These are phyloP conservation scores for Wickerhamomyces strasburgensis DNA, from an alignment of 805 yeast genomes.

Conservation along the genomic window DNA sequence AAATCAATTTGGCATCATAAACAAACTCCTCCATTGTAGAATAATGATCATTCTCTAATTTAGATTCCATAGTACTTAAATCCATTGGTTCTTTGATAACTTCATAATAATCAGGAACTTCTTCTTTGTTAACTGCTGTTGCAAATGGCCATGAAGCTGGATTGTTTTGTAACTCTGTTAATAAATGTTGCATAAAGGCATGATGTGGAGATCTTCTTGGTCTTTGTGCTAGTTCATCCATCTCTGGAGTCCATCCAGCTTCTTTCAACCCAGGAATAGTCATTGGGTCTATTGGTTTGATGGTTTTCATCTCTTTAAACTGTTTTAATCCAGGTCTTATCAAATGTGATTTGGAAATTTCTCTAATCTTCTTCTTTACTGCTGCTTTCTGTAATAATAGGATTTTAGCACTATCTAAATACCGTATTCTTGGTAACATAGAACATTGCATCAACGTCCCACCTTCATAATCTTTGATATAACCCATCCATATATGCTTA, in stretches of 20 bases:
- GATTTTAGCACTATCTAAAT: conserved; percentile 84
- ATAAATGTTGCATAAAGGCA: conserved; percentile 83
- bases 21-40: conserved; percentile 87
- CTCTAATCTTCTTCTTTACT: conserved; percentile 74
- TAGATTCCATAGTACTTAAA: conserved; percentile 88
- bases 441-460: conserved; percentile 98
- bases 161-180: conserved; percentile 86
- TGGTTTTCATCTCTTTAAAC: conserved; percentile 48
- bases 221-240: conserved; percentile 93
- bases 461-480: conserved; percentile 97
- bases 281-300: conserved; percentile 67
- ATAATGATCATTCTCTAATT: conserved; percentile 87
- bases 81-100: conserved; percentile 99
- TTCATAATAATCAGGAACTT: conserved; percentile 94
- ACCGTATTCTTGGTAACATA: conserved; percentile 84
- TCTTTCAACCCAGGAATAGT: conserved; percentile 86
- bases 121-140: conserved; percentile 87
- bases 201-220: conserved; percentile 94
- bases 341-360: conserved; percentile 71
- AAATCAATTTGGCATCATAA: conserved; percentile 80
- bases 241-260: conserved; percentile 97
- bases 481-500: conserved; percentile 92
- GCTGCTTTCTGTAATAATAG: conserved; percentile 88
- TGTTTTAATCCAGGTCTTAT: conserved; percentile 76
- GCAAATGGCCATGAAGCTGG: conserved; percentile 98